Conservation (phyloP, 139 green algal genomes). For the Closterium sp. region DNA sequence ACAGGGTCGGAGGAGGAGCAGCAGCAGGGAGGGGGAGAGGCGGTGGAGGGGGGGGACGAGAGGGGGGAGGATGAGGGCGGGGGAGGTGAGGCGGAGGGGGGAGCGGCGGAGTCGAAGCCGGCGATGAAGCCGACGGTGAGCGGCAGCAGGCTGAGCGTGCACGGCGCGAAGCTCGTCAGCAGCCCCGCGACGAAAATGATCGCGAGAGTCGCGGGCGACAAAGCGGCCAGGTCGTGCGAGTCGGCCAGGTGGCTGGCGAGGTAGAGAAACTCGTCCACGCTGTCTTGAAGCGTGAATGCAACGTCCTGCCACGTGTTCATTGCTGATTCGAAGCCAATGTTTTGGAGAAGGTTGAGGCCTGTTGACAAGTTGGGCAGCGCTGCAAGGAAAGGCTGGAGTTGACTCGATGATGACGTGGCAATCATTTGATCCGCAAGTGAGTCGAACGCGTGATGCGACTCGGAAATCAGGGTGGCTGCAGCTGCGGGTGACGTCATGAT, state of each 20-base stretch:
- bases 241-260: neutral
- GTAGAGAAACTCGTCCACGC: neutral
- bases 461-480: too few relatives aligned
- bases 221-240: neutral
- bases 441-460: too few relatives aligned
- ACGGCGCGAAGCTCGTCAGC: constrained; percentile 90
- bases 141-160: constrained; percentile 60
- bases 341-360: too few relatives aligned
- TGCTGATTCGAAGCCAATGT: too few relatives aligned
- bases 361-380: too few relatives aligned
- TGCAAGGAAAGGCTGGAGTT: too few relatives aligned
- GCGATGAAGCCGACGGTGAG: constrained; percentile 66
- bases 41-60: neutral
- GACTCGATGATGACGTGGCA: too few relatives aligned
- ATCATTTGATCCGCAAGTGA: too few relatives aligned
- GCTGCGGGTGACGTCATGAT: too few relatives aligned
- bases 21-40: neutral
- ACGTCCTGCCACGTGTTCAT: too few relatives aligned
- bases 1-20: too few relatives aligned
- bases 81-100: neutral
- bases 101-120: neutral
- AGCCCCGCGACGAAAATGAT: constrained; percentile 81
- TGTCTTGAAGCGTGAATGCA: neutral
- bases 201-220: constrained; percentile 6
- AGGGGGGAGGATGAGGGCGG: neutral